phyloP scores from a whole-genome alignment of 352 stramenopile species.

The Aphanomyces stellatus region DNA sequence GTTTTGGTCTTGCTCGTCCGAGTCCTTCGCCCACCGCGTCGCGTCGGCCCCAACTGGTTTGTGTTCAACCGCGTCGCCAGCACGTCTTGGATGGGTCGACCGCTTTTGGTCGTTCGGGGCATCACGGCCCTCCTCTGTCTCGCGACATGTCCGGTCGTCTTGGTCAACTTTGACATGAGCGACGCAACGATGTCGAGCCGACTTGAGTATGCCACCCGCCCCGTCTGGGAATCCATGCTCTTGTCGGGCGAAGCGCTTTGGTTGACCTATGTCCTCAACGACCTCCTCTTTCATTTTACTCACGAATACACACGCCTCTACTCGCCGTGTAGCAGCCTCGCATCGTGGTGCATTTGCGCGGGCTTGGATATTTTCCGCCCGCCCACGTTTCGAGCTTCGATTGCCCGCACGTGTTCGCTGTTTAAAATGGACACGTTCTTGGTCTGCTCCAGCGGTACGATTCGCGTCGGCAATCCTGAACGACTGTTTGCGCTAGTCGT shows the following conservation, averaged over 20 bases:
- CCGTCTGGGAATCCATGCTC: background rate
- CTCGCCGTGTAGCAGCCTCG: background rate
- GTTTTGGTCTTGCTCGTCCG: background rate
- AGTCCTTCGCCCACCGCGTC: no score
- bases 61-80: conserved; percentile 17
- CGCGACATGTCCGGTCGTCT: background rate
- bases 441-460: background rate
- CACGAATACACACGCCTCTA: background rate
- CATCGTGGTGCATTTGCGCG: background rate
- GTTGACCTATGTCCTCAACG: conserved; percentile 6
- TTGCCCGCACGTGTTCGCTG: background rate
- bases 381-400: background rate
- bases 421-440: background rate
- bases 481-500: no score
- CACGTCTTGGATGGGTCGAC: conserved; percentile 4
- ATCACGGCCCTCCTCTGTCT: conserved; percentile 7
- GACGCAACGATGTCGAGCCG: background rate
- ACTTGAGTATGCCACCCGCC: background rate
- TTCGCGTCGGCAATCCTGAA: conserved; percentile 1
- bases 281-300: conserved; percentile 1
- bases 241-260: conserved; percentile 9
- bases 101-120: background rate
- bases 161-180: no score
- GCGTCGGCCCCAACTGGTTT: conserved; percentile 10
- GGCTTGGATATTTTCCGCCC: background rate